Evolutionary conservation across 345 rosid genomes (phyloP).

Genomic region (Leavenworthia alabamica): DNA sequence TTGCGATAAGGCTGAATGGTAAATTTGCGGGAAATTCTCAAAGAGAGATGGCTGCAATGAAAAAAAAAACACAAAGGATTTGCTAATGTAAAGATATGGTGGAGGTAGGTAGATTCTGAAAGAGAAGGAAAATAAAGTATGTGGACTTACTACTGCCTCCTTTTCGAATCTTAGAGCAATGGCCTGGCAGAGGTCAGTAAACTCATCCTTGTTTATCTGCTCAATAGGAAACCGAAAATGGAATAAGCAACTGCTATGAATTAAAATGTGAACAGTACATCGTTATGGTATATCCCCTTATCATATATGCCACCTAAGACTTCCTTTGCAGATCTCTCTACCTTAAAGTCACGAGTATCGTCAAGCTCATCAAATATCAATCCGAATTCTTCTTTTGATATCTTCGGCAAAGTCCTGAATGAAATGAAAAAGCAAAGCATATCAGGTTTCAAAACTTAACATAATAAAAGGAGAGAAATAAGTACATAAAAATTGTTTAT

Average conservation of each 20-base stretch:
- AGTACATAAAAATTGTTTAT: not conserved
- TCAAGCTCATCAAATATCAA: slow-evolving; percentile 87
- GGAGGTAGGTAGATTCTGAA: slow-evolving; percentile 40
- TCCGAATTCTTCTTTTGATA: slow-evolving; percentile 73
- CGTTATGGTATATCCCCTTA: slow-evolving; percentile 2
- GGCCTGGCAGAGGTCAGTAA: slow-evolving; percentile 89
- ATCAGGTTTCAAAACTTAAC: not conserved
- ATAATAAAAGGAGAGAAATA: not conserved
- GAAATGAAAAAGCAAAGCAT: slow-evolving; percentile 13
- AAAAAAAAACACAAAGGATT: slow-evolving; percentile 23
- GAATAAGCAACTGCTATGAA: not conserved
- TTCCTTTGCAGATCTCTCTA: slow-evolving; percentile 22
- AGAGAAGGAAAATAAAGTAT: slow-evolving; percentile 15
- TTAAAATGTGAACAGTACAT: not conserved
- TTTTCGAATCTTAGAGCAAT: slow-evolving; percentile 84
- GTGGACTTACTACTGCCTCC: slow-evolving; percentile 75
- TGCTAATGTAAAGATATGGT: slow-evolving; percentile 23
- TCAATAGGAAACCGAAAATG: slow-evolving; percentile 11
- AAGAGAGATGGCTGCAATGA: slow-evolving; percentile 68
- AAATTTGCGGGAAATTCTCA: slow-evolving; percentile 51
- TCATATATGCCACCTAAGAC: slow-evolving; percentile 3
- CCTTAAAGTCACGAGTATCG: slow-evolving; percentile 91
- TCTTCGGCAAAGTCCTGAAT: slow-evolving; percentile 78
- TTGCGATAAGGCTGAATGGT: slow-evolving; percentile 62
- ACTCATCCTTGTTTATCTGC: slow-evolving; percentile 86